Evolutionary conservation across 768 basidiomycete genomes (phyloP), one percentile per base, ranked within the genome.

Genomic region (Mrakia frigida): DNA sequence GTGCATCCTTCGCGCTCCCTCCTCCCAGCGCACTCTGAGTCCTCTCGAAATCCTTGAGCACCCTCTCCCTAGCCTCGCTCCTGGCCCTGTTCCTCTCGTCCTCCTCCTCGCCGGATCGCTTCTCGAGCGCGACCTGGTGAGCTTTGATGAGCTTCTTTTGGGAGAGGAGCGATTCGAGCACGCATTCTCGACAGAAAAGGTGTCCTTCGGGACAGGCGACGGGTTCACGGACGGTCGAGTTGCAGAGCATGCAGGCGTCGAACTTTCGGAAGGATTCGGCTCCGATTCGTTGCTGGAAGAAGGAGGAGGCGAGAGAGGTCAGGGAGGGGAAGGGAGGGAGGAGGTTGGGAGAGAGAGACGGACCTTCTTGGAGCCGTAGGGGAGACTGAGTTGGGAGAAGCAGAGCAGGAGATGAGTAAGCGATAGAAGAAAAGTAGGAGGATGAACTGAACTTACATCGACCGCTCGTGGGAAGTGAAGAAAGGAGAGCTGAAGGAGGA

Each of bases 91-190:
- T 84, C 70, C 88, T 88, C 83, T 96, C 93, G 69, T 88, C 89
- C 80, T 92, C 92, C n/a, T 89, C 91, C 78, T 94, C 92, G 73
- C 86, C 87, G 82, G 88, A 90, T 81, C 94, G 85, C 0, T 86
- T 85, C 75, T 91, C 92, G 41, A 98, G 84, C 74, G 88, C 88
- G 23, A 87, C 88, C 82, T 94, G 93, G 83, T 97, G 93, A n/a
- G 88, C 86, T 84, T 96, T 94, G 79, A 98, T 94, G 78, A 92
- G 91, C 79, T 90, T 91, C 84, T 94, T 95, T 86, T 98, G 97
- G 37, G 80, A 78, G 25, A 84, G 79, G 16, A 84, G 88, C 81
- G 95, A 92, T 1, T 90, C 88, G 77, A 94, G 89, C 35, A 91
- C 90, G 80, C 97, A 98, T 84, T 98, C 73, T 14, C 91, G 93